Conservation (phyloP, 2,329 filamentous ascomycete genomes). For the Leptosphaerulina australis region DNA sequence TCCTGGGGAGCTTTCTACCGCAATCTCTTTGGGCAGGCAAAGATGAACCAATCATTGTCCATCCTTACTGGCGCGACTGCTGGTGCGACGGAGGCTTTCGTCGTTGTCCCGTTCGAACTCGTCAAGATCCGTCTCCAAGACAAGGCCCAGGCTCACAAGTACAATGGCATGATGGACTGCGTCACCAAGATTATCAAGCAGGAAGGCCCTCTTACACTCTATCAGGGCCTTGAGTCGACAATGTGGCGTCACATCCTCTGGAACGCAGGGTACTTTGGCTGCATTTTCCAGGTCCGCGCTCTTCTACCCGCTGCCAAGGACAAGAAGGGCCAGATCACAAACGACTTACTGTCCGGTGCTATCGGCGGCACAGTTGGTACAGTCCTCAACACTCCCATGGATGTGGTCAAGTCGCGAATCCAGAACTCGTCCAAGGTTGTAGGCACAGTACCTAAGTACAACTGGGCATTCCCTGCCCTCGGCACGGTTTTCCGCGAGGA, state of each 20-base stretch:
- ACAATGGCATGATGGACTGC: conserved; percentile 80
- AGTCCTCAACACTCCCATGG: conserved; percentile 91
- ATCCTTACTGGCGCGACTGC: conserved; percentile 93
- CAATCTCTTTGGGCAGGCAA: conserved; percentile 77
- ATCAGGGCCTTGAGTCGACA: conserved; percentile 96
- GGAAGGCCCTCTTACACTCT: conserved; percentile 86
- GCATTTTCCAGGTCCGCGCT: conserved; percentile 94
- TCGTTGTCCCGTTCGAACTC: conserved; percentile 96
- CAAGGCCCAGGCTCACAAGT: conserved; percentile 87
- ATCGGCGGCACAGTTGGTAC: conserved; percentile 91
- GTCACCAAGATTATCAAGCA: conserved; percentile 79
- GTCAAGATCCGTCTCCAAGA: conserved; percentile 99
- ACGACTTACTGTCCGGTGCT: conserved; percentile 85
- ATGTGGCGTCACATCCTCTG: conserved; percentile 94
- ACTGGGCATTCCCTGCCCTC: conserved; percentile 93
- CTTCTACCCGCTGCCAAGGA: conserved; percentile 80
- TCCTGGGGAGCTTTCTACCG: conserved; percentile 97
- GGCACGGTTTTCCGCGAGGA: conserved; percentile 90
- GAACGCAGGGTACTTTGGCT: conserved; percentile 97
- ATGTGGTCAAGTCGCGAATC: conserved; percentile 97
- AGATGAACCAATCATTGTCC: conserved; percentile 92
- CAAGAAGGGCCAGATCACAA: conserved; percentile 80
- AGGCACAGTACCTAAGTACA: conserved; percentile 90
- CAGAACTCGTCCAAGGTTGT: conserved; percentile 87
- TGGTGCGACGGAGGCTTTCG: conserved; percentile 93